Conservation (phyloP, 1,284 basidiomycete species). For the Tremellales sp. region DNA sequence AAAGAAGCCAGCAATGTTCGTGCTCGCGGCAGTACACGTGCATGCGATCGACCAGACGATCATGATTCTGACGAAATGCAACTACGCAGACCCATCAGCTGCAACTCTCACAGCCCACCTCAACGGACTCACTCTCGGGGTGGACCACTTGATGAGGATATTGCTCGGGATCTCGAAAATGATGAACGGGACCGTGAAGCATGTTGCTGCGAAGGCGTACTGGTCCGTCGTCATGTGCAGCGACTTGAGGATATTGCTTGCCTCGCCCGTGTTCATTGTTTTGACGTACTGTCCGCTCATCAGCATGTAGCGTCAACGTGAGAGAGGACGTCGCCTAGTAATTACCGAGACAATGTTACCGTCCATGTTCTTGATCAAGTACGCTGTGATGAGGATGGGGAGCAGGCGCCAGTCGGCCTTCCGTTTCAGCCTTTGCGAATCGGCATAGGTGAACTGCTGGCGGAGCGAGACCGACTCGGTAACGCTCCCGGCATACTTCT, state of each 20-base stretch:
- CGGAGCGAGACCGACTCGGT: too few species aligned
- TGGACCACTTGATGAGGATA: constrained; percentile 25
- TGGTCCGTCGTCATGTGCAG: constrained; percentile 27
- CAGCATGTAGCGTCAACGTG: neutral
- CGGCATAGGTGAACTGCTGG: constrained; percentile 13
- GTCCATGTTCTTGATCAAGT: constrained; percentile 27
- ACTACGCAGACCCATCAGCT: neutral
- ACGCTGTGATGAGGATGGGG: constrained; percentile 16
- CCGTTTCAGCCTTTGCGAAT: constrained; percentile 11
- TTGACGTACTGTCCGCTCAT: constrained; percentile 13
- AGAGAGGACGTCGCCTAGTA: neutral
- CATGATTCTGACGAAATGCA: constrained; percentile 26
- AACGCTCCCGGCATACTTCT: too few species aligned
- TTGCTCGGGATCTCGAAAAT: constrained; percentile 28
- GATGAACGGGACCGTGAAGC: constrained; percentile 22
- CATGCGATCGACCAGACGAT: constrained; percentile 24
- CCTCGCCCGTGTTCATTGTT: constrained; percentile 20
- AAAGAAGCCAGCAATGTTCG: constrained; percentile 8
- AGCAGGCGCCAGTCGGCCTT: constrained; percentile 15
- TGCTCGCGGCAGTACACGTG: constrained; percentile 20
- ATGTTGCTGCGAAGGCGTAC: constrained; percentile 20
- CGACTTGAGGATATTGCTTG: constrained; percentile 23
- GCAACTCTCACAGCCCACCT: too few species aligned
- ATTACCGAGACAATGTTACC: constrained; percentile 13
- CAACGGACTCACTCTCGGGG: constrained; percentile 20